phyloP scores from a whole-genome alignment of 2,329 filamentous ascomycete genomes.

The Fusarium equiseti region DNA sequence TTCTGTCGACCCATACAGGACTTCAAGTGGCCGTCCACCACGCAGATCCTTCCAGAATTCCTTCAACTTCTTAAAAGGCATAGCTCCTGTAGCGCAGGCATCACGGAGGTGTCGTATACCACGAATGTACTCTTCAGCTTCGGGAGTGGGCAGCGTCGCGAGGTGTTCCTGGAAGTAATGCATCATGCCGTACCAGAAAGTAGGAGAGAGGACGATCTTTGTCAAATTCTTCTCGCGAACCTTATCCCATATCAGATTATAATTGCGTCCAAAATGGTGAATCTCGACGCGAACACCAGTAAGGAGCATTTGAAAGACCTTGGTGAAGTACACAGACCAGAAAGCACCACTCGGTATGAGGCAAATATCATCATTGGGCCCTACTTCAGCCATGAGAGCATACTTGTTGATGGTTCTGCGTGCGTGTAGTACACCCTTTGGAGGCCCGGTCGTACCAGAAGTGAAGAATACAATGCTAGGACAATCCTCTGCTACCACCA shows the following conservation, averaged over 20 bases:
- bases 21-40: neutral
- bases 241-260: conserved; percentile 25
- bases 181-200: conserved; percentile 29
- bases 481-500: neutral
- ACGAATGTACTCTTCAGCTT: neutral
- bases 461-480: conserved; percentile 10
- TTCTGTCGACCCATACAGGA: neutral
- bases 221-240: conserved; percentile 10
- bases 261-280: conserved; percentile 21
- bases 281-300: conserved; percentile 18
- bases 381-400: conserved; percentile 14
- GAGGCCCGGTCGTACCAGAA: conserved; percentile 12
- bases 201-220: conserved; percentile 16
- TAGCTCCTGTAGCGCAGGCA: neutral
- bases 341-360: conserved; percentile 22
- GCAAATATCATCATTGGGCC: conserved; percentile 14
- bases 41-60: neutral
- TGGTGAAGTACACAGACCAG: conserved; percentile 21
- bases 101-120: neutral
- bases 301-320: conserved; percentile 19
- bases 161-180: conserved; percentile 11
- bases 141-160: neutral
- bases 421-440: conserved; percentile 14
- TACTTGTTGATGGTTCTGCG: conserved; percentile 19
- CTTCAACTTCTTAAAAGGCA: neutral